phyloP scores from a whole-genome alignment of 2,329 filamentous ascomycete species.

The Verticillium isaacii region DNA sequence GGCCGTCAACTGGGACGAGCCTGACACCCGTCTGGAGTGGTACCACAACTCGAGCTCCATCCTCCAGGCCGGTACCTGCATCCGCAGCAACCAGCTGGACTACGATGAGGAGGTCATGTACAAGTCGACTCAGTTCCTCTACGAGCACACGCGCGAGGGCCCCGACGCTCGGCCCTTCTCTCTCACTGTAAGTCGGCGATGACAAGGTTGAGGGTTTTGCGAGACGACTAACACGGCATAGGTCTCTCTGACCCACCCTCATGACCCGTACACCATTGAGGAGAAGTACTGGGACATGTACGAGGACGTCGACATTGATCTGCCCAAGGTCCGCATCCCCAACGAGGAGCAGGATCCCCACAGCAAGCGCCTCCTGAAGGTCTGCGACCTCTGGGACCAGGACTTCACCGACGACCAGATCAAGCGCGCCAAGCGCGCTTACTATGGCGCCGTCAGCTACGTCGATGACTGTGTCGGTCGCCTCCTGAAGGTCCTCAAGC shows the following conservation, averaged over 20 bases:
- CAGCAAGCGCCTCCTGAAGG: conserved; percentile 79
- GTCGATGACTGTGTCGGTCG: conserved; percentile 90
- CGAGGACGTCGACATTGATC: conserved; percentile 78
- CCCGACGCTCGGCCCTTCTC: conserved; percentile 72
- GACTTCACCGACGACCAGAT: conserved; percentile 82
- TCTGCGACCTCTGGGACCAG: conserved; percentile 81
- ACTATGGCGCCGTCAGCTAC: conserved; percentile 90
- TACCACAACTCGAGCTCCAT: conserved; percentile 96
- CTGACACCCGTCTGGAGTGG: conserved; percentile 82
- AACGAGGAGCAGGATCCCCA: conserved; percentile 82
- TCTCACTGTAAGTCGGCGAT: conserved; percentile 53
- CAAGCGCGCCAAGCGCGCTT: conserved; percentile 78
- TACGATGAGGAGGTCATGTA: conserved; percentile 97
- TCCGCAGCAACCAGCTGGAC: conserved; percentile 90
- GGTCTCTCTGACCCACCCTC: conserved; percentile 88
- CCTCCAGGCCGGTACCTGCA: conserved; percentile 80
- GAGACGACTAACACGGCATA: conserved; percentile 15
- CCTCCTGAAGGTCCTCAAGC: conserved; percentile 70
- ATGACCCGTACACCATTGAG: conserved; percentile 93
- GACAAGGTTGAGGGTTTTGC: too few relatives aligned
- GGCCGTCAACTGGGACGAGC: conserved; percentile 94
- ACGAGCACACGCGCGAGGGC: conserved; percentile 82
- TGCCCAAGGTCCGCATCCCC: conserved; percentile 73
- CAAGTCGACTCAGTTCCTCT: conserved; percentile 82
- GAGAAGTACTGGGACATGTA: conserved; percentile 92